Conservation (phyloP, 2,329 filamentous ascomycete species). For the Colletotrichum brevisporum region DNA sequence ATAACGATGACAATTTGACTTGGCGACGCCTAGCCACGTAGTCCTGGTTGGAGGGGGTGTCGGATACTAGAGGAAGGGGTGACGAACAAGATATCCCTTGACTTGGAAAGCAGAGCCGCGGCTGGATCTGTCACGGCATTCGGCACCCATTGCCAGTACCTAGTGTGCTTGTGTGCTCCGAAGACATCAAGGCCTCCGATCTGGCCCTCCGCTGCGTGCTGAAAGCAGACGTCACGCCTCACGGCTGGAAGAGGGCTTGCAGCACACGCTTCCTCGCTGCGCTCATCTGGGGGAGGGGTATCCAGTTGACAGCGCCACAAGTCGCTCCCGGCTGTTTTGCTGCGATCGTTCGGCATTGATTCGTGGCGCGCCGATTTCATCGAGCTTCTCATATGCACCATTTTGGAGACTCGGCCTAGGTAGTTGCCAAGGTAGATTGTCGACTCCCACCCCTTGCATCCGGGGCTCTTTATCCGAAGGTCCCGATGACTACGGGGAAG, state of each 20-base stretch:
- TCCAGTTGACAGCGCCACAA: slow-evolving; percentile 3
- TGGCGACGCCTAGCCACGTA: too few relatives aligned
- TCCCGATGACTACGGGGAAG: too few relatives aligned
- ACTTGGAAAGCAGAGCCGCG: too few relatives aligned
- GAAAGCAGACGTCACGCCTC: slow-evolving; percentile 8
- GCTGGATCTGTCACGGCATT: not conserved
- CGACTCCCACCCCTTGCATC: slow-evolving; percentile 24
- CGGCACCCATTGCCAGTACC: not conserved
- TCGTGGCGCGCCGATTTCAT: not conserved
- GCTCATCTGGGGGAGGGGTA: not conserved
- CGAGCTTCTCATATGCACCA: not conserved
- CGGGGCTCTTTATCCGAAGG: slow-evolving; percentile 1
- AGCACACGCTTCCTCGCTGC: not conserved
- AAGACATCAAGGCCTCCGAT: not conserved
- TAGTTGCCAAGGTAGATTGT: not conserved
- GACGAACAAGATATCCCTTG: too few relatives aligned
- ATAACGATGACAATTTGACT: too few relatives aligned
- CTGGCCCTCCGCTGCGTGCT: not conserved
- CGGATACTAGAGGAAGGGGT: too few relatives aligned
- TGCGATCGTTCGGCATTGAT: slow-evolving; percentile 11
- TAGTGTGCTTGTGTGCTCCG: not conserved
- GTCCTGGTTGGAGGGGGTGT: too few relatives aligned
- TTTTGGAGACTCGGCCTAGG: not conserved
- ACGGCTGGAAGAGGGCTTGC: not conserved
- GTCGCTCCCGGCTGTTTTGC: slow-evolving; percentile 7